Percentiles rank a stretch among this genome's conserved stretches.
Conservation (phyloP, 1,139 yeast genomes). For the Scheffersomyces stambukii region DNA sequence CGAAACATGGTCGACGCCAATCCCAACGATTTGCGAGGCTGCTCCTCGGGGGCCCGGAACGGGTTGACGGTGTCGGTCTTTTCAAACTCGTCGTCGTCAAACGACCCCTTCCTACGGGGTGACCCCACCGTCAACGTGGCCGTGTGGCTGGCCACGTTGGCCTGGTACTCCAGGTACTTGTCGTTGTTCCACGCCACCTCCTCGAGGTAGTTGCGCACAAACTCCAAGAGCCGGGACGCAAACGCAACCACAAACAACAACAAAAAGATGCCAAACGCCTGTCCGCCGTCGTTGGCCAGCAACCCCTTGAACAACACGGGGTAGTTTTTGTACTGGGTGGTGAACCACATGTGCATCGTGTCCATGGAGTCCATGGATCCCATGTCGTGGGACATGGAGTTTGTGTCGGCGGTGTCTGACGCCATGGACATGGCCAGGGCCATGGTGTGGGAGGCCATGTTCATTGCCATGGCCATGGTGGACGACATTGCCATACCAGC, state of each 20-base stretch:
- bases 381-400: slow-evolving; percentile 1
- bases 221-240: slow-evolving; percentile 54
- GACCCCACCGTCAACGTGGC: slow-evolving; percentile 4
- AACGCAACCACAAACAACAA: slow-evolving; percentile 56
- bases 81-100: neutral
- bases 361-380: slow-evolving; percentile 14
- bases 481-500: slow-evolving; percentile 10
- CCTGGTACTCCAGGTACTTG: slow-evolving; percentile 14
- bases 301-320: slow-evolving; percentile 60
- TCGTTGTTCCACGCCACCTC: slow-evolving; percentile 56
- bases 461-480: slow-evolving; percentile 9
- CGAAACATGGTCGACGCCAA: slow-evolving; percentile 32
- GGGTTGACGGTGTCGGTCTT: neutral
- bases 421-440: slow-evolving; percentile 3
- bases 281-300: slow-evolving; percentile 49
- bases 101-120: neutral
- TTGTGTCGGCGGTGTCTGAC: neutral
- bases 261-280: slow-evolving; percentile 70
- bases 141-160: slow-evolving; percentile 8
- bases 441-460: slow-evolving; percentile 8
- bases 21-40: slow-evolving; percentile 10
- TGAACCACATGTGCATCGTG: slow-evolving; percentile 56
- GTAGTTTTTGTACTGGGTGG: slow-evolving; percentile 44
- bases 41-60: too few species aligned
- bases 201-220: slow-evolving; percentile 59